These are phyloP conservation scores for Hydnomerulius pinastri DNA, from an alignment of 768 basidiomycete genomes.

Conservation along the genomic window DNA sequence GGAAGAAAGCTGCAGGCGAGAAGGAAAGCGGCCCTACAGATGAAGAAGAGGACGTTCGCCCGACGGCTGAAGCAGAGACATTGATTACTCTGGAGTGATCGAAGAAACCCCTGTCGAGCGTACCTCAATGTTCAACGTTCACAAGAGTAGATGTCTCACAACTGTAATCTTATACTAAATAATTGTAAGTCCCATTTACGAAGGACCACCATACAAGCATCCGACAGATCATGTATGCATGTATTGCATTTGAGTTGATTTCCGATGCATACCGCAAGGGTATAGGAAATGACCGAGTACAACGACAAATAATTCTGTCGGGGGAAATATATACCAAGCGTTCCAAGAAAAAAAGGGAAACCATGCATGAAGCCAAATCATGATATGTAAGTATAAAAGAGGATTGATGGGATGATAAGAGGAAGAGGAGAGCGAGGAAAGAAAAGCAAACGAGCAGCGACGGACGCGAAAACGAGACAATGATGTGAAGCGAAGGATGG, in stretches of 20 bases:
- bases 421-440: slow-evolving; percentile 8
- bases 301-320: slow-evolving; percentile 24
- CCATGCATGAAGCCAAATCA: slow-evolving; percentile 22
- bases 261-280: slow-evolving; percentile 17
- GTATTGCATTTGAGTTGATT: slow-evolving; percentile 12
- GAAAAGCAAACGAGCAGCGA: slow-evolving; percentile 5
- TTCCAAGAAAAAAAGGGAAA: no score
- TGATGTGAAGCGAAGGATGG: no score
- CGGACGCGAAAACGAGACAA: neutral
- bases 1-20: slow-evolving; percentile 8
- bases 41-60: neutral
- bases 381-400: slow-evolving; percentile 23
- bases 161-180: neutral
- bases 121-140: neutral
- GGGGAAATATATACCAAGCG: slow-evolving; percentile 24
- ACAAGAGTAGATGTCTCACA: neutral
- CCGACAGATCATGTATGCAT: neutral
- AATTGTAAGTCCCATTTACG: neutral
- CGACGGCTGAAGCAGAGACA: neutral
- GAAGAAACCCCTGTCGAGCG: no score
- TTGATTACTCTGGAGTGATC: neutral
- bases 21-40: neutral
- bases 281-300: slow-evolving; percentile 18
- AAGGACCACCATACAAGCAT: neutral
- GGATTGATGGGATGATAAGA: slow-evolving; percentile 22